Evolutionary conservation across 169 alveolate species (phyloP).

Genomic region (Miamiensis avidus): DNA sequence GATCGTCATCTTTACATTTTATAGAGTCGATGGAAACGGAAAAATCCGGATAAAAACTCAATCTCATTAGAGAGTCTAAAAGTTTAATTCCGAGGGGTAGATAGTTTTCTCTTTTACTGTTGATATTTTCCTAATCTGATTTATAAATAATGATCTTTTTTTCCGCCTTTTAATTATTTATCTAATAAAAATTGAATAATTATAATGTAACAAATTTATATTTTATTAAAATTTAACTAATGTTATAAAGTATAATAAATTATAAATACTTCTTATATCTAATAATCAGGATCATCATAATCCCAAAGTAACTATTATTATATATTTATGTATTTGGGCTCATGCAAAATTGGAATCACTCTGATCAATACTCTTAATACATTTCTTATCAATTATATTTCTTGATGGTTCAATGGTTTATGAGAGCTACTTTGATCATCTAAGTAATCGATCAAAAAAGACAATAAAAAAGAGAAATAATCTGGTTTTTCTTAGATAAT

Average conservation of each 20-base stretch:
- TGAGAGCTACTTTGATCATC: background rate
- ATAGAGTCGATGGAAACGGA: background rate
- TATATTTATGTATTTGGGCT: background rate
- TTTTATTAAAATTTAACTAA: too few species aligned
- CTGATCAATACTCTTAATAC: background rate
- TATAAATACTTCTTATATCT: background rate
- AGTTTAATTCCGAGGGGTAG: background rate
- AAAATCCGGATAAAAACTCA: background rate
- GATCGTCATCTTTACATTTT: background rate
- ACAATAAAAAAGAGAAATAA: too few species aligned
- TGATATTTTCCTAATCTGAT: background rate
- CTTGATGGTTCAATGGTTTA: background rate
- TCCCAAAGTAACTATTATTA: background rate
- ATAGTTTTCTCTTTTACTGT: background rate
- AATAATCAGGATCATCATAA: background rate
- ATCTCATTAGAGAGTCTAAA: background rate
- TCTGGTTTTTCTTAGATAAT: background rate
- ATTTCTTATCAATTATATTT: too few species aligned
- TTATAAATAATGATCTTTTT: too few species aligned
- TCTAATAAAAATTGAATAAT: background rate
- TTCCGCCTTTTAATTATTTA: background rate
- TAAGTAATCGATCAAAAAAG: background rate
- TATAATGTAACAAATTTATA: too few species aligned
- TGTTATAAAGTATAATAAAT: too few species aligned
- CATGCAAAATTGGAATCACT: background rate